Conservation (phyloP, 495 filamentous ascomycete species). For the Trichoderma reesei region DNA sequence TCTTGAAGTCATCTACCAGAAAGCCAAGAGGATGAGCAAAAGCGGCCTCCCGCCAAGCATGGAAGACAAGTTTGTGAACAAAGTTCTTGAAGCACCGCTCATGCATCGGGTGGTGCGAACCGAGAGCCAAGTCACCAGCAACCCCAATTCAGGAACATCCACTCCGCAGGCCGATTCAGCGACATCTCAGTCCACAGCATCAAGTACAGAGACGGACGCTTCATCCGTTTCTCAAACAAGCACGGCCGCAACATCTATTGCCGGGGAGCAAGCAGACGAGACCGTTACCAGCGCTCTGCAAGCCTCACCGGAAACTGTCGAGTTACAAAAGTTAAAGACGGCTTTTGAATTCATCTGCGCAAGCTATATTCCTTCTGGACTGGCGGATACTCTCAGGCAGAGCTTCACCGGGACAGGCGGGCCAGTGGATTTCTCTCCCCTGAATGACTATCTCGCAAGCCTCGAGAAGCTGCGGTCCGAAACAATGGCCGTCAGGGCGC, state of each 20-base stretch:
- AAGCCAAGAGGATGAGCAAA: conserved; percentile 59
- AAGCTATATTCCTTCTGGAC: conserved; percentile 51
- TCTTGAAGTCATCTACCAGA: conserved; percentile 52
- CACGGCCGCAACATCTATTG: conserved; percentile 34
- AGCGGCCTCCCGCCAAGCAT: conserved; percentile 64
- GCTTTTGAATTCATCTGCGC: conserved; percentile 68
- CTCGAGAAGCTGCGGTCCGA: conserved; percentile 57
- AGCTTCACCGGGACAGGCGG: neutral
- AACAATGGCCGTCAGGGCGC: conserved; percentile 52
- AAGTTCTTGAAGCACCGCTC: conserved; percentile 65
- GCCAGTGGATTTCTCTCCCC: conserved; percentile 53
- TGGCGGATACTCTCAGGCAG: conserved; percentile 42
- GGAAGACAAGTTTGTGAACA: conserved; percentile 74
- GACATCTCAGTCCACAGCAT: conserved; percentile 31
- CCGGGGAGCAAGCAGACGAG: conserved; percentile 19
- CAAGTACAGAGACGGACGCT: conserved; percentile 27
- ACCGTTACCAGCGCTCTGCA: conserved; percentile 35
- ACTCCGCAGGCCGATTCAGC: conserved; percentile 21
- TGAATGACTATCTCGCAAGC: conserved; percentile 56
- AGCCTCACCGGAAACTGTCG: conserved; percentile 40
- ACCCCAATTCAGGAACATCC: conserved; percentile 24
- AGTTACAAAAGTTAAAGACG: conserved; percentile 62
- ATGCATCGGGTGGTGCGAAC: conserved; percentile 47
- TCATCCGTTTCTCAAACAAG: conserved; percentile 31
- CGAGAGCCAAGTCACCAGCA: conserved; percentile 26